Evolutionary conservation across 139 green algal genomes (phyloP).

Genomic region (Tetradesmus lagerheimii): DNA sequence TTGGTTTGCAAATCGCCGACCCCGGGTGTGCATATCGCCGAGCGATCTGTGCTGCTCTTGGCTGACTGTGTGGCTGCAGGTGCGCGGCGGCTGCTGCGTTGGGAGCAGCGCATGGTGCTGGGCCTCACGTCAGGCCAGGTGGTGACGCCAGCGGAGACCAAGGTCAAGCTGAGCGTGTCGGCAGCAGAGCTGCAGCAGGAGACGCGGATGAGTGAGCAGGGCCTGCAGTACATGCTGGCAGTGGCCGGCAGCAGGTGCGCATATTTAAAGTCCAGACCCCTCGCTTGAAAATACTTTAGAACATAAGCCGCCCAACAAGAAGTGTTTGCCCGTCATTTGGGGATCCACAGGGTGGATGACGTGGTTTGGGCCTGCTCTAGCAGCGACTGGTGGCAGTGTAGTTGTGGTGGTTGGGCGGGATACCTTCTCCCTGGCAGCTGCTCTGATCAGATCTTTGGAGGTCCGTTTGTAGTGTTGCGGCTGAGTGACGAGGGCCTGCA

Average conservation of each 20-base stretch:
- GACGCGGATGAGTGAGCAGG: background rate
- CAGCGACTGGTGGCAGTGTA: no score
- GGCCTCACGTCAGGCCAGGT: background rate
- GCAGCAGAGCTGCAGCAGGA: slow-evolving; percentile 42
- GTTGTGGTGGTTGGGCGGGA: background rate
- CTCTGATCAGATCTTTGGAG: no score
- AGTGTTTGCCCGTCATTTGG: no score
- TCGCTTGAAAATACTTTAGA: no score
- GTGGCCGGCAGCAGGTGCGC: slow-evolving; percentile 1
- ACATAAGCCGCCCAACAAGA: no score
- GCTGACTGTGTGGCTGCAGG: background rate
- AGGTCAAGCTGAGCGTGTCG: slow-evolving; percentile 34
- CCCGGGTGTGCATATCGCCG: no score
- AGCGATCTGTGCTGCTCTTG: background rate
- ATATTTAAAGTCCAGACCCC: no score
- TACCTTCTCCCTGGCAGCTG: no score
- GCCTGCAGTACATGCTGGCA: slow-evolving; percentile 35
- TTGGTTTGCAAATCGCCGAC: no score
- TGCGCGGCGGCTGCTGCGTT: slow-evolving; percentile 35
- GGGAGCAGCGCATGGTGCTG: slow-evolving; percentile 41
- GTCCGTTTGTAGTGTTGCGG: no score
- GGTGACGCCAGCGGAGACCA: background rate
- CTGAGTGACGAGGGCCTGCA: background rate
- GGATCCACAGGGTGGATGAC: no score
- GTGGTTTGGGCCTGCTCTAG: no score